Percentiles rank a stretch among this genome's conserved stretches.
Conservation (phyloP, 192 early-diverging fungal genomes). For the Umbelopsis ramanniana region DNA sequence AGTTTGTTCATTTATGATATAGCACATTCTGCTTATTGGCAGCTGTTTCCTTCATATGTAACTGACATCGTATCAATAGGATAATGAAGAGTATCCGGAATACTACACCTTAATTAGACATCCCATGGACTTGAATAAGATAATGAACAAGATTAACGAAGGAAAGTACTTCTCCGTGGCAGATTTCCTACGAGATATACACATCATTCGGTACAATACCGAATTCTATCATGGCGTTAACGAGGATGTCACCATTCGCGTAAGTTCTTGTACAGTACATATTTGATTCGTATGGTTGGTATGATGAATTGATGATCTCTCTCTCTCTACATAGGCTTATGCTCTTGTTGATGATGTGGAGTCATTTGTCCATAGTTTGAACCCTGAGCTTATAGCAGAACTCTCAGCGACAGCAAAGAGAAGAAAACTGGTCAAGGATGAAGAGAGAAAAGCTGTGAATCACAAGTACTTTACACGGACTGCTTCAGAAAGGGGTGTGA, state of each 20-base stretch:
- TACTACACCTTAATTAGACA: conserved; percentile 50
- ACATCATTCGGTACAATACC: conserved; percentile 38
- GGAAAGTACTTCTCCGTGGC: conserved; percentile 39
- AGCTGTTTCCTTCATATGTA: no score
- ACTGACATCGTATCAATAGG: background rate
- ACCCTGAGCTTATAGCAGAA: background rate
- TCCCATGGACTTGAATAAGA: conserved; percentile 58
- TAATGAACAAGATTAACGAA: conserved; percentile 50
- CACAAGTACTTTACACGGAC: conserved; percentile 11
- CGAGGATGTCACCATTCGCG: conserved; percentile 18
- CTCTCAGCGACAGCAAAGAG: conserved; percentile 1
- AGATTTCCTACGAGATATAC: conserved; percentile 50
- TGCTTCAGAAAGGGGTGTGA: background rate
- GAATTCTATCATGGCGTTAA: conserved; percentile 29
- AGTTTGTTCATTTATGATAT: conserved; percentile 31
- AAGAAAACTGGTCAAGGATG: background rate
- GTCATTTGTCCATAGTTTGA: conserved; percentile 8
- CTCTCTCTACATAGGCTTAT: background rate
- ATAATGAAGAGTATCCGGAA: conserved; percentile 16
- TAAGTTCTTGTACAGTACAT: background rate
- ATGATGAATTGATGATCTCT: background rate
- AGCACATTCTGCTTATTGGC: conserved; percentile 29
- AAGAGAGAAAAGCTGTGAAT: conserved; percentile 6
- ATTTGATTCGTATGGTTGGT: no score
- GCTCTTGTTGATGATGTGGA: conserved; percentile 10